Conservation (phyloP, 2,329 filamentous ascomycete species). For the Diplodia corticola region DNA sequence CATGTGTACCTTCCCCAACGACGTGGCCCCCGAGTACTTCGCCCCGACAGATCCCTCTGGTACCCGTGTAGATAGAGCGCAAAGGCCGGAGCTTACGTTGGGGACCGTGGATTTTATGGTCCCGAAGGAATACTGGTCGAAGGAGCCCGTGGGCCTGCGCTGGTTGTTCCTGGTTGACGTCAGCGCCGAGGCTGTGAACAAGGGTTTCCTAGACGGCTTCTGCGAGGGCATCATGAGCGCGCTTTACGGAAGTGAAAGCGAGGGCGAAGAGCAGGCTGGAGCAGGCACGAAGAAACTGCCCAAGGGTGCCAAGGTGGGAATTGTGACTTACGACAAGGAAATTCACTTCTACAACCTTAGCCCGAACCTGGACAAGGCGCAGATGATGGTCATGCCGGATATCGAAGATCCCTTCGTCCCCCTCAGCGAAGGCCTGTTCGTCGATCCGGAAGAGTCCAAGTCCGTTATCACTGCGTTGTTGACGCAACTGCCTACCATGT, state of each 20-base stretch:
- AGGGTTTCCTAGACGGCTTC: constrained; percentile 85
- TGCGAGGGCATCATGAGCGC: constrained; percentile 85
- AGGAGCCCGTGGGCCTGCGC: constrained; percentile 82
- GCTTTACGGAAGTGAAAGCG: constrained; percentile 70
- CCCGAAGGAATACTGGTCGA: constrained; percentile 98
- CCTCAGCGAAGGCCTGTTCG: constrained; percentile 86
- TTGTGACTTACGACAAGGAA: constrained; percentile 94
- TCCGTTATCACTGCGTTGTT: constrained; percentile 86
- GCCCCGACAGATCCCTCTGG: constrained; percentile 86
- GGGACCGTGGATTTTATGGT: constrained; percentile 96
- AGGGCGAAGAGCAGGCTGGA: constrained; percentile 52
- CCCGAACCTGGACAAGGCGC: constrained; percentile 75
- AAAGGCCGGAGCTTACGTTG: constrained; percentile 83
- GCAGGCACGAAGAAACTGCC: constrained; percentile 62
- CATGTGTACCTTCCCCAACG: constrained; percentile 95
- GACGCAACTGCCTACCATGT: constrained; percentile 78
- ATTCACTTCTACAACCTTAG: constrained; percentile 98
- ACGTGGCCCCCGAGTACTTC: constrained; percentile 90
- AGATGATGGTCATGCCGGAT: constrained; percentile 99
- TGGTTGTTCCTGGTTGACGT: constrained; percentile 94
- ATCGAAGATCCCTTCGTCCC: constrained; percentile 95
- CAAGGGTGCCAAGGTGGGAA: constrained; percentile 81
- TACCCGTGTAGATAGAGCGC: constrained; percentile 80
- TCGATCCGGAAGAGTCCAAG: constrained; percentile 89
- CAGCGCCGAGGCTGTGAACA: constrained; percentile 85